Evolutionary conservation across 2,329 filamentous ascomycete species (phyloP).

Genomic region (Botryosphaeria agaves): DNA sequence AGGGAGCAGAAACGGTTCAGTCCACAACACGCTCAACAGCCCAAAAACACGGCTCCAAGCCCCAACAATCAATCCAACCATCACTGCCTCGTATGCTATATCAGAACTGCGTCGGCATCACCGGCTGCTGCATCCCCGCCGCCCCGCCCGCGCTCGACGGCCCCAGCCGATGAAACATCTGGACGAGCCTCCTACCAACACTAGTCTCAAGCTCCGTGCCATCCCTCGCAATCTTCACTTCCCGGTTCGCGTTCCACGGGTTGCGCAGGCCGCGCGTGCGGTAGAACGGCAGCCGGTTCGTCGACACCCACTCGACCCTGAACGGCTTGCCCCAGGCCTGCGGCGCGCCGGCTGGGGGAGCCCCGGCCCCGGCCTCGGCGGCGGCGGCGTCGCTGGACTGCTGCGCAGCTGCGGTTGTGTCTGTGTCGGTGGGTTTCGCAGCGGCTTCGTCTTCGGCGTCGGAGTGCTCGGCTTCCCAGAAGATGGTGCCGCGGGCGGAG

Average conservation of each 20-base stretch:
- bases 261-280: slow-evolving; percentile 75
- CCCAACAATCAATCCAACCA: too few relatives aligned
- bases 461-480: slow-evolving; percentile 70
- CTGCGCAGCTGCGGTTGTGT: slow-evolving; percentile 14
- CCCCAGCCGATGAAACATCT: slow-evolving; percentile 51
- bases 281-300: slow-evolving; percentile 70
- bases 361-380: slow-evolving; percentile 4
- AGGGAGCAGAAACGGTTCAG: background rate
- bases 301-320: slow-evolving; percentile 78
- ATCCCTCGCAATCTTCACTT: slow-evolving; percentile 90
- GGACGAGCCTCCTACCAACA: slow-evolving; percentile 58
- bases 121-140: background rate
- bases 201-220: slow-evolving; percentile 82
- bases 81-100: too few relatives aligned
- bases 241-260: slow-evolving; percentile 85
- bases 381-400: slow-evolving; percentile 7
- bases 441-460: slow-evolving; percentile 28
- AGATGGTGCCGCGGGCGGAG: slow-evolving; percentile 83
- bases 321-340: slow-evolving; percentile 71
- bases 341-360: slow-evolving; percentile 18
- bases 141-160: slow-evolving; percentile 4
- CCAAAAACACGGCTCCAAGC: background rate
- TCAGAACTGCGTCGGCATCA: too few relatives aligned
- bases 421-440: background rate
- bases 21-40: background rate